A percentile compares a stretch with the other conserved stretches of the same genome.
Evolutionary conservation across 1,284 basidiomycete genomes (phyloP).

Genomic region (Irpex sp.): DNA sequence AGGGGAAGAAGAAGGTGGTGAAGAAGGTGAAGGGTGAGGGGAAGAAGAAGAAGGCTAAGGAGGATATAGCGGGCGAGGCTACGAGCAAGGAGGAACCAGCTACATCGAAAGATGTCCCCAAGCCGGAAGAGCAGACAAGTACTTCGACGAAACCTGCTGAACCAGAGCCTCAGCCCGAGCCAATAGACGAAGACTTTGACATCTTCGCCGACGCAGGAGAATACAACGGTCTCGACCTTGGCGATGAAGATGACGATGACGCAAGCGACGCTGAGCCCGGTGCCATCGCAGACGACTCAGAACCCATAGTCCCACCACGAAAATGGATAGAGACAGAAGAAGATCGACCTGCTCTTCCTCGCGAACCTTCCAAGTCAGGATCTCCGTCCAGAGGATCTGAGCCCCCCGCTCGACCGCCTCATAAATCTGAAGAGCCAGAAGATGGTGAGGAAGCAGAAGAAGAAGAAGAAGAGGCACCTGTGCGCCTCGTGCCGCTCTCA

Average conservation of each 20-base stretch:
- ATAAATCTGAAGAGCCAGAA: background rate
- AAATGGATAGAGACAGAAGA: slow-evolving; percentile 15
- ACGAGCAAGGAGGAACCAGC: background rate
- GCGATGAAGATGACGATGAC: slow-evolving; percentile 43
- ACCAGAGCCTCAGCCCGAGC: slow-evolving; percentile 33
- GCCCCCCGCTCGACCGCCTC: background rate
- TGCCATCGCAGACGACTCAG: slow-evolving; percentile 15
- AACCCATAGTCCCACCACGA: slow-evolving; percentile 5
- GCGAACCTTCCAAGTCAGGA: background rate
- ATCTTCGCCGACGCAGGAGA: slow-evolving; percentile 87
- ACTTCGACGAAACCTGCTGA: slow-evolving; percentile 10
- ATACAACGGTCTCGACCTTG: slow-evolving; percentile 66
- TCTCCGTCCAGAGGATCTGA: background rate
- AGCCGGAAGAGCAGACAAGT: background rate
- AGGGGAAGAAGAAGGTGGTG: slow-evolving; percentile 22
- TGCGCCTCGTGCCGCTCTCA: slow-evolving; percentile 61
- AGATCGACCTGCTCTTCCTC: slow-evolving; percentile 1
- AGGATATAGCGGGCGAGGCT: slow-evolving; percentile 6
- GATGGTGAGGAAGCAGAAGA: slow-evolving; percentile 33
- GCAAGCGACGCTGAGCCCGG: slow-evolving; percentile 10
- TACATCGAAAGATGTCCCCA: background rate
- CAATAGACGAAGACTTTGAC: slow-evolving; percentile 51
- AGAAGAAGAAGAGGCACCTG: slow-evolving; percentile 26
- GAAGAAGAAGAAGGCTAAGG: slow-evolving; percentile 38
- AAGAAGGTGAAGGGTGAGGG: slow-evolving; percentile 29